Conservation (phyloP, 2,329 filamentous ascomycete species). For the Sporothrix mexicana region DNA sequence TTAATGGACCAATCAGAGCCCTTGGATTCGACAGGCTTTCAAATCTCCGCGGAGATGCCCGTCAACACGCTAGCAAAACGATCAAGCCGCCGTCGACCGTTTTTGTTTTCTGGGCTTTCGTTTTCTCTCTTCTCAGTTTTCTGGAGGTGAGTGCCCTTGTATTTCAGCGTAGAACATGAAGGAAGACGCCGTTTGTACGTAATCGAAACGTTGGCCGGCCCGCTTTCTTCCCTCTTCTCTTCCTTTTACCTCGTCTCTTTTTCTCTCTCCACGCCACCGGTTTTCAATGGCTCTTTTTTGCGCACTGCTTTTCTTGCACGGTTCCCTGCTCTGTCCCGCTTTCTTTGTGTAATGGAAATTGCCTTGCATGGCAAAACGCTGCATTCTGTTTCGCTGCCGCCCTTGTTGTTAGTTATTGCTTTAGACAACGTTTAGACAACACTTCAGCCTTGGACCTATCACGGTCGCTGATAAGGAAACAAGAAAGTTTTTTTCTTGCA, state of each 20-base stretch:
- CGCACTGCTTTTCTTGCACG: background rate
- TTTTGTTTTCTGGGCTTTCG: too few relatives aligned
- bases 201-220: conserved; percentile 28
- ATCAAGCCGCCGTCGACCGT: too few relatives aligned
- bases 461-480: conserved; percentile 26
- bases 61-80: conserved; percentile 7
- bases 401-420: conserved; percentile 36
- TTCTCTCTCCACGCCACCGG: conserved; percentile 25
- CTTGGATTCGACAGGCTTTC: background rate
- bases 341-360: conserved; percentile 33
- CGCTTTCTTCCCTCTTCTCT: conserved; percentile 20
- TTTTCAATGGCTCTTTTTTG: background rate
- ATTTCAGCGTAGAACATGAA: background rate
- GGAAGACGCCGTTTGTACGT: conserved; percentile 30
- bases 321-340: conserved; percentile 12
- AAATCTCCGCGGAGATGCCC: conserved; percentile 21
- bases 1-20: conserved; percentile 13
- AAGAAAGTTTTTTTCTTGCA: background rate
- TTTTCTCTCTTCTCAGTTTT: background rate
- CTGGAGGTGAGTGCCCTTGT: background rate
- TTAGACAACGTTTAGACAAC: conserved; percentile 38
- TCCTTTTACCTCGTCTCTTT: background rate
- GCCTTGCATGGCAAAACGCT: conserved; percentile 10
- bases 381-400: conserved; percentile 33
- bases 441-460: conserved; percentile 36